Percentiles rank a stretch among this genome's conserved stretches.
Conservation (phyloP, 1,284 basidiomycete genomes). For the Rhodotorula sp. region DNA sequence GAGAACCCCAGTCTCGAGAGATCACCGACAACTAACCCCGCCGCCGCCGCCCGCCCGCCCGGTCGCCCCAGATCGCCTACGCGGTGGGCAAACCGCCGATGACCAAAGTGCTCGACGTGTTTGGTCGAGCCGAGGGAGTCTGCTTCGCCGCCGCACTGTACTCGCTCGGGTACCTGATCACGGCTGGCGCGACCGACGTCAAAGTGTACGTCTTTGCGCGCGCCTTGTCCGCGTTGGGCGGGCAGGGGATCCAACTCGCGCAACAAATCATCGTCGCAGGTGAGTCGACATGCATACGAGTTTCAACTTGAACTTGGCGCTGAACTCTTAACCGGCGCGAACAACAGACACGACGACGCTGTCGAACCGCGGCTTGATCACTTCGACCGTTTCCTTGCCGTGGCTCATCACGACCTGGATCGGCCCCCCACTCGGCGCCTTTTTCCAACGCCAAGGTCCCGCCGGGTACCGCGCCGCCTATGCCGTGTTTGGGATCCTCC, state of each 20-base stretch:
- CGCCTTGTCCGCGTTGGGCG: slow-evolving; percentile 43
- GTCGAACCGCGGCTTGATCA: slow-evolving; percentile 44
- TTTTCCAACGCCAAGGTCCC: slow-evolving; percentile 43
- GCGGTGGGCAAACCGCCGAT: slow-evolving; percentile 46
- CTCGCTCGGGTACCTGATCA: slow-evolving; percentile 42
- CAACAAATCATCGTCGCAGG: slow-evolving; percentile 46
- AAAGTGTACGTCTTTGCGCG: slow-evolving; percentile 40
- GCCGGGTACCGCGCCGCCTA: slow-evolving; percentile 44
- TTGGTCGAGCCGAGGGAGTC: slow-evolving; percentile 46
- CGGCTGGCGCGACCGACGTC: slow-evolving; percentile 38
- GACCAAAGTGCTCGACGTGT: slow-evolving; percentile 47
- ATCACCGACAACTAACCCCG: not conserved
- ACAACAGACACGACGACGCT: slow-evolving; percentile 44
- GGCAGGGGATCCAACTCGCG: slow-evolving; percentile 45
- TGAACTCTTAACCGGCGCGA: no score
- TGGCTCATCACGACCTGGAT: slow-evolving; percentile 47
- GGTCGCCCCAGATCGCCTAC: slow-evolving; percentile 40
- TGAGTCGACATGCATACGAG: not conserved
- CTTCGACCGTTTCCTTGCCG: slow-evolving; percentile 45
- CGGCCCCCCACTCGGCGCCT: slow-evolving; percentile 43
- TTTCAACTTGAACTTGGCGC: no score
- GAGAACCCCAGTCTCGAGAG: not conserved
- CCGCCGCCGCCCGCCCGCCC: no score
- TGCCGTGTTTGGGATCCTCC: slow-evolving; percentile 42
- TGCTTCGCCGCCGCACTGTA: slow-evolving; percentile 44